phyloP scores from a whole-genome alignment of 768 basidiomycete species.

The Ramaria sp. region DNA sequence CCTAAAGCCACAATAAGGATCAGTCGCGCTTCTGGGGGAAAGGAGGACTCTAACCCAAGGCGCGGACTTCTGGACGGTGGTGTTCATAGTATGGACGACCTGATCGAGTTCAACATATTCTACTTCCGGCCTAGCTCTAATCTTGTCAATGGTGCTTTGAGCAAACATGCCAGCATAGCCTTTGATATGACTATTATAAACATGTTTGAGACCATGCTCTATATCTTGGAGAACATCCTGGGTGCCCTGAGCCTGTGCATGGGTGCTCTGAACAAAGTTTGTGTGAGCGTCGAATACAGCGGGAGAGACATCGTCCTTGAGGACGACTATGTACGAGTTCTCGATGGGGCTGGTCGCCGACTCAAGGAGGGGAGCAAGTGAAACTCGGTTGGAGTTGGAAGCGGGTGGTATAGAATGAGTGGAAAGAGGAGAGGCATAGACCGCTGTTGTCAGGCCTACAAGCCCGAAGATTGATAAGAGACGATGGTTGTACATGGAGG shows the following conservation, averaged over 20 bases:
- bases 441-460: slow-evolving; percentile 5
- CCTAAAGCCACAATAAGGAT: slow-evolving; percentile 34
- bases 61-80: slow-evolving; percentile 46
- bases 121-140: slow-evolving; percentile 81
- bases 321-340: slow-evolving; percentile 91
- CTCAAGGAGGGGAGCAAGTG: slow-evolving; percentile 8
- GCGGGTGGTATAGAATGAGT: slow-evolving; percentile 3
- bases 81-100: slow-evolving; percentile 66
- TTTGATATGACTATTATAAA: slow-evolving; percentile 59
- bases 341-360: slow-evolving; percentile 57
- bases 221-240: slow-evolving; percentile 26
- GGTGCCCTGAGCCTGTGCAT: slow-evolving; percentile 42
- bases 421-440: slow-evolving; percentile 10
- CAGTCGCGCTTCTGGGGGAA: background rate
- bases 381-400: slow-evolving; percentile 1
- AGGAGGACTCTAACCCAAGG: slow-evolving; percentile 62
- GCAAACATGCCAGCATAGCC: slow-evolving; percentile 82
- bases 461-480: slow-evolving; percentile 12
- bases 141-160: slow-evolving; percentile 52
- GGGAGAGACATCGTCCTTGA: slow-evolving; percentile 58
- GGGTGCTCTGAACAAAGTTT: slow-evolving; percentile 60
- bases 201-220: slow-evolving; percentile 51
- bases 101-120: slow-evolving; percentile 91
- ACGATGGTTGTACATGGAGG: slow-evolving; percentile 11
- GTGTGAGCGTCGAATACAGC: slow-evolving; percentile 62